Conservation (phyloP, 352 stramenopile genomes). For the Phytophthora niederhauseri region DNA sequence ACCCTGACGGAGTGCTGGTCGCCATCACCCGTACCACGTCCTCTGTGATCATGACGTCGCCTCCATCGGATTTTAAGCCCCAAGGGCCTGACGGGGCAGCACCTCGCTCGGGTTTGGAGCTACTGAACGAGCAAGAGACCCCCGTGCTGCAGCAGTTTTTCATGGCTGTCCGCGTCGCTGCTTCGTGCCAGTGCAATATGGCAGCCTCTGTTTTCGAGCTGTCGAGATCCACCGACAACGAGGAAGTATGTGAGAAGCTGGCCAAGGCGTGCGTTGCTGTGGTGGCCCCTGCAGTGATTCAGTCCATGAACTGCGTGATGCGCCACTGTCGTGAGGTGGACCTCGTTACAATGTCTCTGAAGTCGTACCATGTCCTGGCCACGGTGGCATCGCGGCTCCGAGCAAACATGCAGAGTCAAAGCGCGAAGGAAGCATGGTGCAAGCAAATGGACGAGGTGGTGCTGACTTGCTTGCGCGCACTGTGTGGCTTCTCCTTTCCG, state of each 20-base stretch:
- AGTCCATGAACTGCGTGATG: constrained; percentile 81
- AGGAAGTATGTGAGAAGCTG: constrained; percentile 53
- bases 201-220: constrained; percentile 78
- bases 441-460: constrained; percentile 82
- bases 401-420: constrained; percentile 49
- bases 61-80: constrained; percentile 69
- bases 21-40: constrained; percentile 68
- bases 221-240: constrained; percentile 51
- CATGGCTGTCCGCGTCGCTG: constrained; percentile 74
- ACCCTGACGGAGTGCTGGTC: constrained; percentile 58
- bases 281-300: constrained; percentile 70
- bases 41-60: constrained; percentile 83
- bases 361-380: constrained; percentile 84
- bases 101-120: constrained; percentile 71
- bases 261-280: constrained; percentile 65
- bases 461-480: constrained; percentile 66
- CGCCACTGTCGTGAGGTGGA: constrained; percentile 83
- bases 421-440: constrained; percentile 40
- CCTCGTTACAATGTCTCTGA: constrained; percentile 81
- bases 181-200: constrained; percentile 79
- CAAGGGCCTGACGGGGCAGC: constrained; percentile 44
- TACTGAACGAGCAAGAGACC: constrained; percentile 85
- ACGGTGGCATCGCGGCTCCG: constrained; percentile 76
- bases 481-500: constrained; percentile 84
- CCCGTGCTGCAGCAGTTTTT: constrained; percentile 83